Base-by-base conservation (phyloP, 257 asterid genomes). In the Solanum dulcamara region DNA sequence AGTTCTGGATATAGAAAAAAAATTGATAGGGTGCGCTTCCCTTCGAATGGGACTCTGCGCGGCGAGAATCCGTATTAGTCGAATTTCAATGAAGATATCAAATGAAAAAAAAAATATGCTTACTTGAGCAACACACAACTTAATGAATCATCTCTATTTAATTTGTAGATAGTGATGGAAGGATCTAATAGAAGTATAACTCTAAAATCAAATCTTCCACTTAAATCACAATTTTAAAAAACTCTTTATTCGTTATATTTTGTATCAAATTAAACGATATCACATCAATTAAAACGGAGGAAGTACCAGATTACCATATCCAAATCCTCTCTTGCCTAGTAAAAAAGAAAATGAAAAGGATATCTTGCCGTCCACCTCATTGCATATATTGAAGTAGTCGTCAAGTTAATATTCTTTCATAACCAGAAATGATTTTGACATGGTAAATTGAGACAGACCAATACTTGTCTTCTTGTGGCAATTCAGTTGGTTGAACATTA, bases 401-500 rank as follows among this genome's bases (percentile, higher is more conserved):
- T 50, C 55, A 74, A 13, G 57, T 40, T n/a, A 11, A 74, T 13
- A 10, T 37, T 11, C 53, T 12, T 12, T 40, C 37, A n/a, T 24
- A 42, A 74, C 57, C 22, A 74, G 57, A 74, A 77, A 60, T 24
- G 81, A 74, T 74, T 74, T 74, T 42, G 81, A 74, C 81, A 6
- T 79, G 20, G 48, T 37, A 46, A 74, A 81, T 59, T 44, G 51
- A 81, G 89, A 82, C 88, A 50, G 35, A 20, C n/a, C 28, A 33
- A 5, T 33, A 15, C 48, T 14, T 68, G 55, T 81, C 22, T 71
- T 40, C 60, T 35, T 77, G 10, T 10, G 46, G 15, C 84, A 59
- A 84, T 12, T 37, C 14, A 60, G 37, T 80, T 83, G 5, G 85
- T 87, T 85, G 82, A 60, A 57, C 64, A 74, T 84, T 74, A 81